Evolutionary conservation across 257 asterid species (phyloP).

Genomic region (Fraxinus cuspidata): DNA sequence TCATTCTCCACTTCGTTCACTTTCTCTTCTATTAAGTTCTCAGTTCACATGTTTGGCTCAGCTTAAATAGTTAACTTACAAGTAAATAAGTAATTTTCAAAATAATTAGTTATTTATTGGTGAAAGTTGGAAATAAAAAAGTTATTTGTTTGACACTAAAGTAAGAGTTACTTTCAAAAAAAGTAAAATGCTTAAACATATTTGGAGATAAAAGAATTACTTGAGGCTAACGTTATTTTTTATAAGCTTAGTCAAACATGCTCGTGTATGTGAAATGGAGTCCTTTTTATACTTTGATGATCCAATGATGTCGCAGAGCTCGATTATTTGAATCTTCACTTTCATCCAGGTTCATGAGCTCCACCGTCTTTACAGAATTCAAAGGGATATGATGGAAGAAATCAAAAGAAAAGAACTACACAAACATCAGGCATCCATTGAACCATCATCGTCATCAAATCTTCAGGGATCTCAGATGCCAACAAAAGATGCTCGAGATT

Average conservation of each 20-base stretch:
- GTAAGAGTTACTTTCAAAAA: not conserved
- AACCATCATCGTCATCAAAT: constrained; percentile 79
- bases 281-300: not conserved
- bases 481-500: constrained; percentile 67
- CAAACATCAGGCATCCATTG: constrained; percentile 53
- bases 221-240: not conserved
- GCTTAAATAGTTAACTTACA: not conserved
- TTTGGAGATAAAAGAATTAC: not conserved
- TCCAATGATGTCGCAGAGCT: constrained; percentile 15
- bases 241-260: not conserved
- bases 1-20: constrained; percentile 2
- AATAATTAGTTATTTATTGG: not conserved
- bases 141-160: not conserved
- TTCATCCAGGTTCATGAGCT: constrained; percentile 70
- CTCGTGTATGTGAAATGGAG: not conserved
- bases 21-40: constrained; percentile 1
- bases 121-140: not conserved
- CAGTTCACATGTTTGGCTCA: not conserved
- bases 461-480: constrained; percentile 64
- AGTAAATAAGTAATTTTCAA: not conserved
- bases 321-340: constrained; percentile 19
- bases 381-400: constrained; percentile 93
- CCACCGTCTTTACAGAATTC: constrained; percentile 84
- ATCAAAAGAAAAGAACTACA: constrained; percentile 47
- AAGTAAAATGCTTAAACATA: not conserved